phyloP scores from a whole-genome alignment of 257 asterid genomes.

The Fraxinus anomala region DNA sequence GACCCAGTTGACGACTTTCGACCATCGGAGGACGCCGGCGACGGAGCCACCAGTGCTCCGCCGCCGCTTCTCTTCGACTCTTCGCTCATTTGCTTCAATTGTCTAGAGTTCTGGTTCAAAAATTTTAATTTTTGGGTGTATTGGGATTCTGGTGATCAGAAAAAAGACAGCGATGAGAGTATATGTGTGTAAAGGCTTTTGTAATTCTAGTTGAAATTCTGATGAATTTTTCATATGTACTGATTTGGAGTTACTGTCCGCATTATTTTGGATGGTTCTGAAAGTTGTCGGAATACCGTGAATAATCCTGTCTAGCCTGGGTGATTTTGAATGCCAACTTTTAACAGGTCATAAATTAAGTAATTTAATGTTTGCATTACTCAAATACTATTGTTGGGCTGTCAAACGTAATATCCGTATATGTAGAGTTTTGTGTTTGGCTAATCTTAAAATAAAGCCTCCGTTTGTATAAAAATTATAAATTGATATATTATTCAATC shows the following conservation, averaged over 20 bases:
- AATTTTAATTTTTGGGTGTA: background rate
- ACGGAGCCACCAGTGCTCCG: conserved; percentile 53
- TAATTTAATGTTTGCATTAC: too few species aligned
- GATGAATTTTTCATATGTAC: background rate
- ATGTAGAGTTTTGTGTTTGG: background rate
- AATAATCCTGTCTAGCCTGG: too few species aligned
- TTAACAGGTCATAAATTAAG: too few species aligned
- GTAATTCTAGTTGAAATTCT: background rate
- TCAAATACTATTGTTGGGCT: background rate
- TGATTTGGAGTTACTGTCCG: background rate
- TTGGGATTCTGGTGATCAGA: background rate
- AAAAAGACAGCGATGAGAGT: background rate
- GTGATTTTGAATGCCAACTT: too few species aligned
- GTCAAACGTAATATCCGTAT: background rate
- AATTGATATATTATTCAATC: too few species aligned
- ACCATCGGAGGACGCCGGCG: conserved; percentile 50
- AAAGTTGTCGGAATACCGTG: background rate
- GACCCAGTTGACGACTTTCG: conserved; percentile 61
- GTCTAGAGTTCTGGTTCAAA: background rate
- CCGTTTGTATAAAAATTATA: too few species aligned
- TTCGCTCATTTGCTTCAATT: conserved; percentile 56
- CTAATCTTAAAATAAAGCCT: background rate
- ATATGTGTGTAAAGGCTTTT: background rate
- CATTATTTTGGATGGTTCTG: background rate
- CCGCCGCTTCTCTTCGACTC: conserved; percentile 67